Conservation (phyloP, 306 rosid genomes). For the Vigna mungo region DNA sequence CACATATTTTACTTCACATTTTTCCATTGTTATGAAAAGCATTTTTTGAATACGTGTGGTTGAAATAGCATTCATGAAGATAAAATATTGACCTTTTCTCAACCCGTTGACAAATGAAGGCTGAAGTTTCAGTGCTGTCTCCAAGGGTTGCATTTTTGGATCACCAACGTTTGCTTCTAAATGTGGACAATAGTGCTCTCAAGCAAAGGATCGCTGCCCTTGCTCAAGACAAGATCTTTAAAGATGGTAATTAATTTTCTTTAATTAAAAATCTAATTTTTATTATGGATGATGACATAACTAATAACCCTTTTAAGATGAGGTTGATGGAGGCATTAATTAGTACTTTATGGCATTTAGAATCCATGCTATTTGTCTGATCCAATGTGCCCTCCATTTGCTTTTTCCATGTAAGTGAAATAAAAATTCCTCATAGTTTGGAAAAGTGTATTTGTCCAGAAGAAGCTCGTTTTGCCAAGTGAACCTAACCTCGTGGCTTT, state of each 20-base stretch:
- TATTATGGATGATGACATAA: neutral
- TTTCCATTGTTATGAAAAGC: neutral
- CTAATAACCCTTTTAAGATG: constrained; percentile 12
- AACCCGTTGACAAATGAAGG: constrained; percentile 58
- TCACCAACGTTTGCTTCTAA: constrained; percentile 95
- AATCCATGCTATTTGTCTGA: neutral
- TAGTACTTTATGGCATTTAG: neutral
- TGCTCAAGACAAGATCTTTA: constrained; percentile 94
- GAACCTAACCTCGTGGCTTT: constrained; percentile 26
- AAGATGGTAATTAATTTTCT: constrained; percentile 76
- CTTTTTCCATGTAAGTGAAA: neutral
- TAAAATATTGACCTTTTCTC: constrained; percentile 18
- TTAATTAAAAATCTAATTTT: neutral
- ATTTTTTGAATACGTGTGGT: neutral
- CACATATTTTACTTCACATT: neutral
- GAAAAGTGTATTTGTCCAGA: neutral
- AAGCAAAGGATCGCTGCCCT: constrained; percentile 99
- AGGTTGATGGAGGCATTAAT: neutral
- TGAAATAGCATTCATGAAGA: neutral
- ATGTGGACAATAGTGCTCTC: constrained; percentile 95
- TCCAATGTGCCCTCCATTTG: neutral
- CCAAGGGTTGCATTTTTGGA: constrained; percentile 96
- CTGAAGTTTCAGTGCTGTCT: constrained; percentile 90
- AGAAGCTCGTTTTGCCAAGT: neutral
- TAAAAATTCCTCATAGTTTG: neutral